Evolutionary conservation across 768 basidiomycete genomes (phyloP).

Genomic region (Macrolepiota fuliginosa): DNA sequence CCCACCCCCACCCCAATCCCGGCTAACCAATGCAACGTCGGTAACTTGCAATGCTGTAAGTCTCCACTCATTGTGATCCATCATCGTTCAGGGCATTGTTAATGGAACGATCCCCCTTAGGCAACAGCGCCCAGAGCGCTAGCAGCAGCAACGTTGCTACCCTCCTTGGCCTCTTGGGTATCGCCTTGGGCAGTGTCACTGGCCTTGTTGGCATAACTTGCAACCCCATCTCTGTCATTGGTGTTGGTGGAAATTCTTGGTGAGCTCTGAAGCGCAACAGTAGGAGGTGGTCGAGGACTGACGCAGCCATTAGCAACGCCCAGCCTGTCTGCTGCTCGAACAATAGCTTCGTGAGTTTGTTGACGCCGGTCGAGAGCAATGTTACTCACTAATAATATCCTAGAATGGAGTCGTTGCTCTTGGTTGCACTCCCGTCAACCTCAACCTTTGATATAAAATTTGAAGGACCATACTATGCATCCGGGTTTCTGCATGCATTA

Average conservation of each 20-base stretch:
- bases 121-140: constrained; percentile 13
- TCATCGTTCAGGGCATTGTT: neutral
- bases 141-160: neutral
- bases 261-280: constrained; percentile 16
- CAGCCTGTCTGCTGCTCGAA: constrained; percentile 29
- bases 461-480: neutral
- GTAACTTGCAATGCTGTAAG: constrained; percentile 24
- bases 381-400: neutral
- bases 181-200: neutral
- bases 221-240: constrained; percentile 5
- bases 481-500: neutral
- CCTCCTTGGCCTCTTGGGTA: constrained; percentile 12
- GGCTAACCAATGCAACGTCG: constrained; percentile 25
- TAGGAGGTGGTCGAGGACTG: neutral
- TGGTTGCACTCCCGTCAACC: constrained; percentile 6
- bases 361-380: neutral
- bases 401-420: constrained; percentile 6
- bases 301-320: constrained; percentile 12
- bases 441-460: neutral
- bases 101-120: constrained; percentile 6
- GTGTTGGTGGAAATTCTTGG: constrained; percentile 23
- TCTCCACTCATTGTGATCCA: neutral
- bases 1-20: constrained; percentile 13
- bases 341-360: constrained; percentile 19
- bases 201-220: constrained; percentile 9